These are phyloP conservation scores for Ophiorrhiza pumila DNA, from an alignment of 257 asterid species.

Conservation along the genomic window DNA sequence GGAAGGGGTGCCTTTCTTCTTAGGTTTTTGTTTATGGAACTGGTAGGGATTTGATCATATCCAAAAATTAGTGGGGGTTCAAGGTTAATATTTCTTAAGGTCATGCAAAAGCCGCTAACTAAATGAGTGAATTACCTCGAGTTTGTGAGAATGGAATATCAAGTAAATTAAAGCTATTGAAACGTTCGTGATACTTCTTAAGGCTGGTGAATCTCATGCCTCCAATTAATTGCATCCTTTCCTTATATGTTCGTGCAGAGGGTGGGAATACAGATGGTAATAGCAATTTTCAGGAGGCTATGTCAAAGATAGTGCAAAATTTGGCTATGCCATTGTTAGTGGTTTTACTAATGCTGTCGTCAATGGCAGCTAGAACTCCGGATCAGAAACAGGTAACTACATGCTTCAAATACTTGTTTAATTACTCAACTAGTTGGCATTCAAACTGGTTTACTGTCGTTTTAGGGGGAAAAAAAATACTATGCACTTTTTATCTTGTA, in stretches of 20 bases:
- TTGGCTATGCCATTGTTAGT: conserved; percentile 36
- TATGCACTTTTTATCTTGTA: background rate
- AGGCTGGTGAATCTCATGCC: background rate
- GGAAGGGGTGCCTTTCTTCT: background rate
- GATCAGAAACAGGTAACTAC: conserved; percentile 59
- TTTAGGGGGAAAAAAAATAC: background rate
- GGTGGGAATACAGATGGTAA: conserved; percentile 54
- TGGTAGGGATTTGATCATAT: background rate
- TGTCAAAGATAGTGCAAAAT: conserved; percentile 34
- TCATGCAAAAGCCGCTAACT: background rate
- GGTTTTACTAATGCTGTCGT: conserved; percentile 37
- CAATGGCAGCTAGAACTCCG: conserved; percentile 34
- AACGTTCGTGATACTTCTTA: background rate
- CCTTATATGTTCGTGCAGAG: conserved; percentile 34
- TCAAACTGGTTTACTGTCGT: background rate
- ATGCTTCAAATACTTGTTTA: conserved; percentile 9
- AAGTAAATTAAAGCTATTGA: background rate
- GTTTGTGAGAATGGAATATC: background rate
- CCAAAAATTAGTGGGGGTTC: background rate
- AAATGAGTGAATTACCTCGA: background rate
- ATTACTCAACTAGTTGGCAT: background rate
- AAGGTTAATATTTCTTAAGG: background rate
- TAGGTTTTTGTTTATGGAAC: background rate
- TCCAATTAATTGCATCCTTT: background rate
- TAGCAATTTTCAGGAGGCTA: conserved; percentile 26